These are phyloP conservation scores for Zymoseptoria passerinii DNA, from an alignment of 2,329 filamentous ascomycete genomes.

Conservation along the genomic window DNA sequence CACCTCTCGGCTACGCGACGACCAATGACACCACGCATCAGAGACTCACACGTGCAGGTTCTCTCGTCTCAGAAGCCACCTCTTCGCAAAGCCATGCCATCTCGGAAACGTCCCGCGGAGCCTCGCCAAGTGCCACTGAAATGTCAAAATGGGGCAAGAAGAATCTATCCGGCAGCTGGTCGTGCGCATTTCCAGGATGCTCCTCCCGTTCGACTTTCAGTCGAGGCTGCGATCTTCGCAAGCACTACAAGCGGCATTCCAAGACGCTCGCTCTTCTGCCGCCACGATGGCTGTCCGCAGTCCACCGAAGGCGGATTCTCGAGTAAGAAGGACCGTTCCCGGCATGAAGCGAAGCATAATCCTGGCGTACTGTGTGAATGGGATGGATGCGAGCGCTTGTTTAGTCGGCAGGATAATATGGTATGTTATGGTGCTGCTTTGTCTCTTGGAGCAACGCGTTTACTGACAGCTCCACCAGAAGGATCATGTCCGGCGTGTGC, in stretches of 20 bases:
- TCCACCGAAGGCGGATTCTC: conserved; percentile 50
- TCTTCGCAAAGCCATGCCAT: conserved; percentile 15
- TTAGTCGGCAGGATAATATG: conserved; percentile 57
- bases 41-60: conserved; percentile 18
- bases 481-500: conserved; percentile 24
- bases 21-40: conserved; percentile 9
- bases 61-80: conserved; percentile 24
- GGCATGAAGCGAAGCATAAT: conserved; percentile 56
- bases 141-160: conserved; percentile 34
- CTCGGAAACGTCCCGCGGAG: conserved; percentile 24
- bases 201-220: conserved; percentile 51
- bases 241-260: conserved; percentile 55
- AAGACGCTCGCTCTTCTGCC: conserved; percentile 55
- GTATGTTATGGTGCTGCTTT: conserved; percentile 26
- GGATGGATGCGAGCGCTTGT: conserved; percentile 49
- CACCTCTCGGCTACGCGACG: conserved; percentile 14
- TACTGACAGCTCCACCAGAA: conserved; percentile 16
- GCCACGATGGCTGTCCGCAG: conserved; percentile 51
- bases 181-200: conserved; percentile 51
- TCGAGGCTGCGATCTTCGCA: conserved; percentile 53
- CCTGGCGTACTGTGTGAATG: conserved; percentile 51
- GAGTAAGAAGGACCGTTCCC: conserved; percentile 53
- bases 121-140: conserved; percentile 26
- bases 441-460: neutral
- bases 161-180: conserved; percentile 46